Evolutionary conservation across 2,329 filamentous ascomycete species (phyloP), one percentile per base, ranked within the genome.

Genomic region (Sporothrix brasiliensis): DNA sequence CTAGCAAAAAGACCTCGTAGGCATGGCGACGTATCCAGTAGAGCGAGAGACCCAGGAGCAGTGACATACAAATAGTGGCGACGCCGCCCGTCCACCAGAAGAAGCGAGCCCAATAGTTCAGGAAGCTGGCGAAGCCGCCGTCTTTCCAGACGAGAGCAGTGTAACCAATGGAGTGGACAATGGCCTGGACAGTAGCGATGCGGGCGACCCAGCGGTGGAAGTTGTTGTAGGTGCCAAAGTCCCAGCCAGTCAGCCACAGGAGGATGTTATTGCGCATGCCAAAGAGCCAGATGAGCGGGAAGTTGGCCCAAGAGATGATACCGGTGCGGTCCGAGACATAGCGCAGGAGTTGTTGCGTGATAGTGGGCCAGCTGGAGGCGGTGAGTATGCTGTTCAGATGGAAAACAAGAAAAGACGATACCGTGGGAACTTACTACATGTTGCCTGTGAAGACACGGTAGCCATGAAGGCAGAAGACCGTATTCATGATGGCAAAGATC

Each of bases 161-260:
- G 72, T 90, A 92, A 0, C 85, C 84, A 1, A 89, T 70, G 0
- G 88, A 89, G 74, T 92, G 90, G 0, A 89, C 77, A 1, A 91
- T 81, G 1, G 88, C 89, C 73, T 91, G 84, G 0, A 88, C 70
- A 0, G 88, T 89, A 6, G 88, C 83, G 2, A 90, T 81, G 21
- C 89, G 82, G 0, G 90, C 89, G 3, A 89, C 82, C 82, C 88
- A 89, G 0, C 89, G 86, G 77, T 92, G 90, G 68, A 91, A 91
- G 53, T 87, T 83, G 73, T 87, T 91, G 75, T 88, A 91, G 0
- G 87, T 88, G 1, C 84, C 83, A 76, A 89, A 91, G 13, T 86
- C 87, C 89, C 89, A 92, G 0, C 89, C 89, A 0, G 90, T 91
- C 0, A 88, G 76, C 87, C 87, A 90, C 69, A 91, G 80, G 19